Conservation (phyloP, 1,139 yeast species). For the Geotrichum fermentans region DNA sequence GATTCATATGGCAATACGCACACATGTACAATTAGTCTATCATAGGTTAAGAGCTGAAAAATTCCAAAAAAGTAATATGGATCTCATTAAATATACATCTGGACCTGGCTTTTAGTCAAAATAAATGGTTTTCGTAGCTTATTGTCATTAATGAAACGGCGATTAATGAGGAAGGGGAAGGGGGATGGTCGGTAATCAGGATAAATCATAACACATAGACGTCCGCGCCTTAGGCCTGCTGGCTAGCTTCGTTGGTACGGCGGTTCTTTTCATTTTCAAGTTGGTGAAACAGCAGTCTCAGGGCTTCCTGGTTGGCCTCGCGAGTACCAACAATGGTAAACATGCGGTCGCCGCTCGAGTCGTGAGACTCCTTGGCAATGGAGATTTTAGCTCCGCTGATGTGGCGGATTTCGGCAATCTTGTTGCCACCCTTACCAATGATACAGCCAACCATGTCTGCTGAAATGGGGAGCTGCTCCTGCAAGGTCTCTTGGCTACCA, state of each 20-base stretch:
- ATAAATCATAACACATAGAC: neutral
- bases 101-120: no score
- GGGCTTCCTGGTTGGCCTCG: slow-evolving; percentile 63
- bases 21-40: no score
- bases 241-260: slow-evolving; percentile 37
- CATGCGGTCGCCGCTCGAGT: slow-evolving; percentile 56
- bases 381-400: slow-evolving; percentile 76
- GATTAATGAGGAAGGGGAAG: slow-evolving; percentile 7
- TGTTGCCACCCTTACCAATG: slow-evolving; percentile 80
- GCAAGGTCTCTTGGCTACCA: slow-evolving; percentile 34
- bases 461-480: slow-evolving; percentile 53
- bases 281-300: slow-evolving; percentile 63
- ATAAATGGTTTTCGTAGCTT: no score
- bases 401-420: slow-evolving; percentile 82
- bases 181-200: neutral
- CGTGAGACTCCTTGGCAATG: slow-evolving; percentile 66
- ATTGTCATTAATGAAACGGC: slow-evolving; percentile 5
- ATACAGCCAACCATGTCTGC: slow-evolving; percentile 86
- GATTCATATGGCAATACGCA: no score
- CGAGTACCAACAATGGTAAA: slow-evolving; percentile 70
- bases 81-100: no score
- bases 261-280: slow-evolving; percentile 74
- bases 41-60: no score
- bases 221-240: slow-evolving; percentile 9
- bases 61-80: no score